Conservation (phyloP, 2,329 filamentous ascomycete species). For the Aspergillaceae sp. region DNA sequence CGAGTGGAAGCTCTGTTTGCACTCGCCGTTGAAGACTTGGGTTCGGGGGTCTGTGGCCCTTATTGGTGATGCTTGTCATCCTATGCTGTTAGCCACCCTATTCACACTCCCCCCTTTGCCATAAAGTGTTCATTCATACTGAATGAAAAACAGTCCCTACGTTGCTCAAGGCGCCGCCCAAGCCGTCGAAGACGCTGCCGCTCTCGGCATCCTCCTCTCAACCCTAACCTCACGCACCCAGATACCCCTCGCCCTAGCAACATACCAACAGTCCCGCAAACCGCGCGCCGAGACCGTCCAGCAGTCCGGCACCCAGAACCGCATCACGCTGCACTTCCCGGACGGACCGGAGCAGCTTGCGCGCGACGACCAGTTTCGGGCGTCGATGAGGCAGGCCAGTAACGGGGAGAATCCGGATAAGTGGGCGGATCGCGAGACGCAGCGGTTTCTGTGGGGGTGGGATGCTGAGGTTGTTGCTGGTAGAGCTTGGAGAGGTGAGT, state of each 20-base stretch:
- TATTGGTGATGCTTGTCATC: slow-evolving; percentile 39
- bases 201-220: slow-evolving; percentile 27
- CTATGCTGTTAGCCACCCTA: slow-evolving; percentile 30
- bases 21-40: slow-evolving; percentile 28
- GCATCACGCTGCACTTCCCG: slow-evolving; percentile 29
- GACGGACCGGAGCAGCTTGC: slow-evolving; percentile 33
- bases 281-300: slow-evolving; percentile 32
- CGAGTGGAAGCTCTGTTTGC: slow-evolving; percentile 31
- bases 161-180: slow-evolving; percentile 41
- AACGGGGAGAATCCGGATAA: slow-evolving; percentile 47
- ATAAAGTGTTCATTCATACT: no score
- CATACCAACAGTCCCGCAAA: slow-evolving; percentile 32
- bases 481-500: slow-evolving; percentile 24
- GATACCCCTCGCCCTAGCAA: slow-evolving; percentile 25
- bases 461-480: slow-evolving; percentile 27
- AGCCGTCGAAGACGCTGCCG: slow-evolving; percentile 37
- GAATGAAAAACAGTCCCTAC: slow-evolving; percentile 18
- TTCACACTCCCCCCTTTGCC: no score
- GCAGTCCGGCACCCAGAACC: slow-evolving; percentile 28
- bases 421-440: slow-evolving; percentile 58
- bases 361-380: slow-evolving; percentile 32
- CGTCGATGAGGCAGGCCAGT: slow-evolving; percentile 15
- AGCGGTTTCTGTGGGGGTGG: slow-evolving; percentile 39
- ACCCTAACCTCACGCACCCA: slow-evolving; percentile 22
- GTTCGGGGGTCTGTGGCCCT: slow-evolving; percentile 28